Percentiles rank a stretch among this genome's conserved stretches.
Conservation (phyloP, 164 flowering plant genomes). For the Magnolia officinalis region DNA sequence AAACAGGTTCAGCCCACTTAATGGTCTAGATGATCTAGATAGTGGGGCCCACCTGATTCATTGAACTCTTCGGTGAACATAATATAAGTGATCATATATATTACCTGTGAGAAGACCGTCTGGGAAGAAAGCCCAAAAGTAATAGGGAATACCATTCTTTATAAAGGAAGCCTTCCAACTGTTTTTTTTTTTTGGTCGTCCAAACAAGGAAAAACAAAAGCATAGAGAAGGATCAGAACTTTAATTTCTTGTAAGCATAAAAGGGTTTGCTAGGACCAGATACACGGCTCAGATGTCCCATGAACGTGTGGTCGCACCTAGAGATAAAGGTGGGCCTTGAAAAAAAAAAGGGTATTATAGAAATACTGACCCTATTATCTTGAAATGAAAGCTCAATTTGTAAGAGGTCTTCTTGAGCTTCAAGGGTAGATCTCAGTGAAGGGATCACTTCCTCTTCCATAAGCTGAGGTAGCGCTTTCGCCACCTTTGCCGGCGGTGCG, state of each 20-base stretch:
- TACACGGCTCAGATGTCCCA: background rate
- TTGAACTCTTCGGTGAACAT: background rate
- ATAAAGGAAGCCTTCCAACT: conserved; percentile 83
- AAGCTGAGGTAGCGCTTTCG: conserved; percentile 62
- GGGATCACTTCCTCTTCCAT: conserved; percentile 91
- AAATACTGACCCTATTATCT: conserved; percentile 59
- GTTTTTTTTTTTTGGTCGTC: background rate
- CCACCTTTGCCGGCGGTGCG: conserved; percentile 60
- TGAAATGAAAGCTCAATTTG: conserved; percentile 55
- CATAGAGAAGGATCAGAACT: background rate
- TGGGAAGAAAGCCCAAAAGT: conserved; percentile 90
- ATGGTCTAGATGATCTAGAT: too few relatives aligned
- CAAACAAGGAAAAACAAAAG: background rate
- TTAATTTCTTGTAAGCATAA: background rate
- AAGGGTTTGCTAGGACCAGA: too few relatives aligned
- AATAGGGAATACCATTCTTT: conserved; percentile 49
- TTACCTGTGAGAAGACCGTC: conserved; percentile 67
- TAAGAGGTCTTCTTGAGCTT: conserved; percentile 58
- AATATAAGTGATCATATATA: background rate
- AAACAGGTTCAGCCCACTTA: too few relatives aligned
- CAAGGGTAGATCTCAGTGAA: conserved; percentile 47
- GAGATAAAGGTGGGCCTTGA: background rate
- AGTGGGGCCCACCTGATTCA: background rate
- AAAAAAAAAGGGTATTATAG: too few relatives aligned
- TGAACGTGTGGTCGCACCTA: background rate